Conservation (phyloP, 768 basidiomycete species). For the Amanita inopinata region DNA sequence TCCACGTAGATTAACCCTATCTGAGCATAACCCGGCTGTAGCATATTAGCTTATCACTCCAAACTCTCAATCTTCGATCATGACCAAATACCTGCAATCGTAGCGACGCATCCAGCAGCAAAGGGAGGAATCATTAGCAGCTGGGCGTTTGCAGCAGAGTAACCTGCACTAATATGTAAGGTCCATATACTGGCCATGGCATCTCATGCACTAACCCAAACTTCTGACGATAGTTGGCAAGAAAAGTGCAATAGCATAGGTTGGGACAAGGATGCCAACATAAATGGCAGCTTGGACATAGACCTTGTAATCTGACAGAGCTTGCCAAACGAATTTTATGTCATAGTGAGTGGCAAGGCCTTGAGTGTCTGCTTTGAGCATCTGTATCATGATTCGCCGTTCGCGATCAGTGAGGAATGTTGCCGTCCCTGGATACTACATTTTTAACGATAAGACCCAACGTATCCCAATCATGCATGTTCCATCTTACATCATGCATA, state of each 20-base stretch:
- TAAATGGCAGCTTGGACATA: constrained; percentile 31
- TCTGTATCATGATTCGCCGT: constrained; percentile 24
- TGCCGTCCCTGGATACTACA: constrained; percentile 50
- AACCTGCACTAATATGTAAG: constrained; percentile 20
- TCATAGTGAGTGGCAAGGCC: constrained; percentile 36
- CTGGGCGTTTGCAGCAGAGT: constrained; percentile 38
- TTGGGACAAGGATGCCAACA: constrained; percentile 34
- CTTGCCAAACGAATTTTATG: constrained; percentile 37
- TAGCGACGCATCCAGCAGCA: constrained; percentile 33
- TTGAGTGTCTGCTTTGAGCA: constrained; percentile 36
- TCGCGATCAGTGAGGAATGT: constrained; percentile 41
- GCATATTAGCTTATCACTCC: not conserved
- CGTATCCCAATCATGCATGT: not conserved
- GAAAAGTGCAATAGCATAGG: constrained; percentile 37
- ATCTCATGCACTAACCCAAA: constrained; percentile 18
- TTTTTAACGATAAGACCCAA: not conserved
- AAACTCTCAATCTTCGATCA: too few relatives aligned
- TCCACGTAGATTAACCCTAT: constrained; percentile 32
- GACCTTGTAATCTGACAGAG: constrained; percentile 36
- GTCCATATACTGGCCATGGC: not conserved
- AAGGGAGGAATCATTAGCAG: constrained; percentile 44
- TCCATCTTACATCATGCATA: constrained; percentile 40
- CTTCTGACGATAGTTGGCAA: constrained; percentile 40
- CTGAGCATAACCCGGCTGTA: constrained; percentile 30
- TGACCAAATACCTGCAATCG: constrained; percentile 25